Percentiles rank a stretch among this genome's conserved stretches.
Conservation (phyloP, 2,329 filamentous ascomycete species). For the Teratosphaeria zuluensis region DNA sequence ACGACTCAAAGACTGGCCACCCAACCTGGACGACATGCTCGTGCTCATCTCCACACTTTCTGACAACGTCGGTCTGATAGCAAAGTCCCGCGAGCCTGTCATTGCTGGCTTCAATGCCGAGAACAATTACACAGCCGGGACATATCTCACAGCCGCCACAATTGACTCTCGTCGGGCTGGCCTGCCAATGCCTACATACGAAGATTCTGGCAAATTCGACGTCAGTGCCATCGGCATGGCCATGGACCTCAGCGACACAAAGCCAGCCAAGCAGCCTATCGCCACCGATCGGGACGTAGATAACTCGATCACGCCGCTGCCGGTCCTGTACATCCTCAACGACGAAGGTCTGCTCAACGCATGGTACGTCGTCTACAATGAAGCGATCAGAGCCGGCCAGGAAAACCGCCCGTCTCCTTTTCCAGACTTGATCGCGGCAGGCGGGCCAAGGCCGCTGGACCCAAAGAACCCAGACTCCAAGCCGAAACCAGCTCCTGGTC, state of each 20-base stretch:
- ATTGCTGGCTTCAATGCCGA: constrained; percentile 3
- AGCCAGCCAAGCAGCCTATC: constrained; percentile 16
- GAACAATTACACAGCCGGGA: constrained; percentile 1
- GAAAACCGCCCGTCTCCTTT: constrained; percentile 38
- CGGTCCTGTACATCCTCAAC: constrained; percentile 75
- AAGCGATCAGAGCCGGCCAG: constrained; percentile 56
- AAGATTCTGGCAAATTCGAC: constrained; percentile 58
- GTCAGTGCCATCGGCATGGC: constrained; percentile 70
- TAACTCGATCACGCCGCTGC: constrained; percentile 69
- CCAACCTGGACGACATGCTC: constrained; percentile 69
- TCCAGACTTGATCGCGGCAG: constrained; percentile 51
- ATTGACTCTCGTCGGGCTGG: constrained; percentile 68
- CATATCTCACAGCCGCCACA: constrained; percentile 48
- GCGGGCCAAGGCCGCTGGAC: constrained; percentile 6
- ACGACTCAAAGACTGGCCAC: constrained; percentile 70
- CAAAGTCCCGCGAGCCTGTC: constrained; percentile 49
- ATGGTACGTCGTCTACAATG: constrained; percentile 90
- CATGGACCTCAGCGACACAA: constrained; percentile 52
- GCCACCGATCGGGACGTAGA: constrained; percentile 59
- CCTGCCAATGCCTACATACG: constrained; percentile 51
- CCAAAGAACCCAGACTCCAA: neutral
- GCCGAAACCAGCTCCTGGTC: neutral
- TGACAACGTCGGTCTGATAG: constrained; percentile 69
- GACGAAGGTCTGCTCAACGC: constrained; percentile 74
- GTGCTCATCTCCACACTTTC: constrained; percentile 74